phyloP scores from a whole-genome alignment of 208 protist species.

The Leishmania aethiopica region DNA sequence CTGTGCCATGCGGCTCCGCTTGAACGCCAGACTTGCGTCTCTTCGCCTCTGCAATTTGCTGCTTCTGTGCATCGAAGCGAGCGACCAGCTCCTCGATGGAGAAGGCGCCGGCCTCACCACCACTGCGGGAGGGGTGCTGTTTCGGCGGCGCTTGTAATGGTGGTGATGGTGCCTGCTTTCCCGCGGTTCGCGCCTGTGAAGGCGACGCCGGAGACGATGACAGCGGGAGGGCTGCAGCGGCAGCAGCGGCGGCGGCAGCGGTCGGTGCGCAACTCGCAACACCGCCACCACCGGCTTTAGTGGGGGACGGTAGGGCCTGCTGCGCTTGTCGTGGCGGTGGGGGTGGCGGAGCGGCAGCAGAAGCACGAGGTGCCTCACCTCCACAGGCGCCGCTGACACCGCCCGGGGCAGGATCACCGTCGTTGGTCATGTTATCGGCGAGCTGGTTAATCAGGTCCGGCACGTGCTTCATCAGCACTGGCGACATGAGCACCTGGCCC shows the following conservation, averaged over 20 bases:
- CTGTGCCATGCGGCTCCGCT: not conserved
- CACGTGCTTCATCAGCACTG: slow-evolving; percentile 68
- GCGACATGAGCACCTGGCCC: slow-evolving; percentile 65
- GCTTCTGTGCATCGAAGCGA: slow-evolving; percentile 58
- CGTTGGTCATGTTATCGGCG: slow-evolving; percentile 9
- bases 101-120: not conserved
- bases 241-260: not conserved
- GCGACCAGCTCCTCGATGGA: slow-evolving; percentile 50
- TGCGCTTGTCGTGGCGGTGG: slow-evolving; percentile 1
- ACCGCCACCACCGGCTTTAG: not conserved
- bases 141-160: not conserved
- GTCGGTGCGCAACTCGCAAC: not conserved
- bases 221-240: not conserved
- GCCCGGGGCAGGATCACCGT: not conserved
- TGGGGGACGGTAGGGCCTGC: not conserved
- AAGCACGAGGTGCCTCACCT: not conserved
- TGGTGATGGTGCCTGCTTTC: not conserved
- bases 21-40: not conserved
- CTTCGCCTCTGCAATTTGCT: slow-evolving; percentile 28
- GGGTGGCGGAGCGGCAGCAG: not conserved
- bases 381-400: not conserved
- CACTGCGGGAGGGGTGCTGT: not conserved
- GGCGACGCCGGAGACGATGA: not conserved
- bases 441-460: slow-evolving; percentile 75
- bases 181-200: not conserved